phyloP scores from a whole-genome alignment of 306 rosid genomes.

The Quercus suber region DNA sequence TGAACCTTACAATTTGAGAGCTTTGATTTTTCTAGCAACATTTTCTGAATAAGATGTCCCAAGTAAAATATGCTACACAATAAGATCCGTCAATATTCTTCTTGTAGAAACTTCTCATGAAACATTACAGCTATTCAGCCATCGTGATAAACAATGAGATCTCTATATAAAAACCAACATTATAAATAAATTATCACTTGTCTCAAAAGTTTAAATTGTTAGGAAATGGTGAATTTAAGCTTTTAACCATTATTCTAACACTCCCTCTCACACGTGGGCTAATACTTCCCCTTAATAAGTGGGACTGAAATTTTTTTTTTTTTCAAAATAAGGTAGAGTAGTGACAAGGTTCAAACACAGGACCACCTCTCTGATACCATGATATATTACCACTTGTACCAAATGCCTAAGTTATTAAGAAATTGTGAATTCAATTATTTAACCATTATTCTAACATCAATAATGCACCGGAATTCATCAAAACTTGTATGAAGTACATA shows the following conservation, averaged over 20 bases:
- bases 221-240: too few species aligned
- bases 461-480: background rate
- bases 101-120: background rate
- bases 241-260: too few species aligned
- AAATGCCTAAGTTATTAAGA: too few species aligned
- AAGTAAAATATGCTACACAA: background rate
- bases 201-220: too few species aligned
- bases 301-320: too few species aligned
- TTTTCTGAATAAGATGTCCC: background rate
- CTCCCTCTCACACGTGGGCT: too few species aligned
- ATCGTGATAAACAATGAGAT: background rate
- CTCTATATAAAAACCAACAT: background rate
- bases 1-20: background rate
- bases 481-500: background rate
- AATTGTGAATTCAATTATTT: background rate
- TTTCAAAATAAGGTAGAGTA: too few species aligned
- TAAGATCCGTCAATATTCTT: background rate
- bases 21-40: background rate
- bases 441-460: background rate
- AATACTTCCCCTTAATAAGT: too few species aligned
- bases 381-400: too few species aligned
- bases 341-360: too few species aligned
- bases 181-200: too few species aligned
- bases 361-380: too few species aligned
- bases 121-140: background rate